A percentile compares a stretch with the other conserved stretches of the same genome.
Conservation (phyloP, 306 rosid genomes). For the Cercis canadensis region DNA sequence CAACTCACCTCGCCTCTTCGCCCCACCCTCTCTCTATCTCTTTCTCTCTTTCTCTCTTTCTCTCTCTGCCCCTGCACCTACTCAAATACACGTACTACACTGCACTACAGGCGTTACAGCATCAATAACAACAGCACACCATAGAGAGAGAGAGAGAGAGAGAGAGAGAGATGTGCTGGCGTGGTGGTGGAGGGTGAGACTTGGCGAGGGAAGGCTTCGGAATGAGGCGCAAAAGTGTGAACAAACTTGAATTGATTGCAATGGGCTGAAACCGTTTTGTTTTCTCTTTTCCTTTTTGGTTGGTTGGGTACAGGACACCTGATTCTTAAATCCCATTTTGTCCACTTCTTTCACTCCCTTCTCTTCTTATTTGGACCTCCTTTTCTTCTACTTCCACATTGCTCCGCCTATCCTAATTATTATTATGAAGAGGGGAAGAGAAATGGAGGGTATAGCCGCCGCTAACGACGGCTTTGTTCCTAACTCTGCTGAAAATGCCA, state of each 20-base stretch:
- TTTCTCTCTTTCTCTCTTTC: too few species aligned
- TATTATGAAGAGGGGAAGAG: constrained; percentile 25
- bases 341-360: neutral
- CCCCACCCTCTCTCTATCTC: neutral
- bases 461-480: neutral
- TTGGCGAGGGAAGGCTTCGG: neutral
- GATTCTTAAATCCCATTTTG: constrained; percentile 27
- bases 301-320: constrained; percentile 29
- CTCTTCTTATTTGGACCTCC: neutral
- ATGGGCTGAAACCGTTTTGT: constrained; percentile 18
- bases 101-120: constrained; percentile 27
- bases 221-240: constrained; percentile 26
- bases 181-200: constrained; percentile 27
- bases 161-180: constrained; percentile 32
- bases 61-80: constrained; percentile 11
- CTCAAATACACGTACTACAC: neutral
- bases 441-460: constrained; percentile 17
- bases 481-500: neutral
- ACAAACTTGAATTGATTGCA: constrained; percentile 6
- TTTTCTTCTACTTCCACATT: neutral
- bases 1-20: neutral
- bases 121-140: constrained; percentile 10
- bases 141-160: constrained; percentile 11
- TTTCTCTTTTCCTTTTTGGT: neutral
- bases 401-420: neutral